These are phyloP conservation scores for Candida yuanshanica DNA, from an alignment of 805 yeast species.

Conservation along the genomic window DNA sequence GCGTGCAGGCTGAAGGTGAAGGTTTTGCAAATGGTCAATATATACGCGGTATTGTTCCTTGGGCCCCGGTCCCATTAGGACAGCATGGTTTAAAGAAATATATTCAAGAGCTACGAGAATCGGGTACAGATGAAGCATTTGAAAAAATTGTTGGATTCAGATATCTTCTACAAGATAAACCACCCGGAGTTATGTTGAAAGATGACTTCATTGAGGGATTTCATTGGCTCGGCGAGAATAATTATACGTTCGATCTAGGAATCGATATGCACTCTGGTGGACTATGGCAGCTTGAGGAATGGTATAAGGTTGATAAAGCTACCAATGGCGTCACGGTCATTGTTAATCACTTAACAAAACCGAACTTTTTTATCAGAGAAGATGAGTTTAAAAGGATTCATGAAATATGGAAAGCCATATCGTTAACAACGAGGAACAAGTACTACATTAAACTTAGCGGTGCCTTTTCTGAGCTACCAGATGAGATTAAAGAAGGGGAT, in stretches of 20 bases:
- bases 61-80: constrained; percentile 40
- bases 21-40: constrained; percentile 1
- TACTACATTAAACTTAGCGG: constrained; percentile 37
- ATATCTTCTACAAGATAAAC: constrained; percentile 39
- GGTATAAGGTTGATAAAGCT: constrained; percentile 23
- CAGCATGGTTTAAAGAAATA: constrained; percentile 12
- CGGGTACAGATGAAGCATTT: constrained; percentile 9
- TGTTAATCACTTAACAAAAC: constrained; percentile 40
- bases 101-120: constrained; percentile 13
- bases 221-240: constrained; percentile 27
- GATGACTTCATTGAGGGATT: constrained; percentile 27
- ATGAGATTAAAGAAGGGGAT: constrained; percentile 12
- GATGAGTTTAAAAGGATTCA: constrained; percentile 20
- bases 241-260: constrained; percentile 37
- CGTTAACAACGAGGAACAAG: constrained; percentile 9
- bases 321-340: constrained; percentile 28
- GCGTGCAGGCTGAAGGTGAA: constrained; percentile 4
- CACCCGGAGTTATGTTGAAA: constrained; percentile 28
- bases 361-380: constrained; percentile 23
- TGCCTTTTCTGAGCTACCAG: constrained; percentile 33
- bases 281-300: constrained; percentile 35
- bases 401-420: constrained; percentile 18
- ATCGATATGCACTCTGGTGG: constrained; percentile 36
- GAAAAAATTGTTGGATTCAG: constrained; percentile 34
- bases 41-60: constrained; percentile 33